Conservation (phyloP, 345 rosid species). For the Atalantia buxifolia region DNA sequence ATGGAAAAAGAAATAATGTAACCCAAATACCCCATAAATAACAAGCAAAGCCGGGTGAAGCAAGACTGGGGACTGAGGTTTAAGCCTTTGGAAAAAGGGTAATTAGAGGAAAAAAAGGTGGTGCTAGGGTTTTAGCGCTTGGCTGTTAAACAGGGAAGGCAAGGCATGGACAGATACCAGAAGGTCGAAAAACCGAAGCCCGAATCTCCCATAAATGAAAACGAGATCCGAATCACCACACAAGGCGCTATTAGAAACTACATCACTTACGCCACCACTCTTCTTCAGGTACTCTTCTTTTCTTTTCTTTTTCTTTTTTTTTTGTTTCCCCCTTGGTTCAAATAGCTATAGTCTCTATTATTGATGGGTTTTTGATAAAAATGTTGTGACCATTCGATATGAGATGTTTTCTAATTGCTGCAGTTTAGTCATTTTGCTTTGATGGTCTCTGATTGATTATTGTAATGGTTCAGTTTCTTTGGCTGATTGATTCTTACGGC, state of each 20-base stretch:
- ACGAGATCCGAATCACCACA: slow-evolving; percentile 93
- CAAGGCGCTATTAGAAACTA: slow-evolving; percentile 82
- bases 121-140: slow-evolving; percentile 20
- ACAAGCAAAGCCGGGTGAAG: not conserved
- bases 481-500: not conserved
- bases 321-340: not conserved
- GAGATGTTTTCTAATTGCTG: not conserved
- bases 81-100: not conserved
- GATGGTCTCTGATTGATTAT: not conserved
- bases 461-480: not conserved
- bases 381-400: not conserved
- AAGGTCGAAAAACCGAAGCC: slow-evolving; percentile 75
- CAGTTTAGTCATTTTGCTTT: not conserved
- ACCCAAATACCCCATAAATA: not conserved
- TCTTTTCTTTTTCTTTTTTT: not conserved
- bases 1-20: not conserved
- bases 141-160: not conserved
- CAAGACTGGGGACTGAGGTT: not conserved
- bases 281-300: slow-evolving; percentile 56
- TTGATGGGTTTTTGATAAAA: not conserved
- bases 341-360: not conserved
- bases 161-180: slow-evolving; percentile 77
- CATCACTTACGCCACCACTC: slow-evolving; percentile 77
- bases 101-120: no score
- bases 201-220: slow-evolving; percentile 70